phyloP scores from a whole-genome alignment of 2,329 filamentous ascomycete species.

The Ascochyta viciae-villosae region DNA sequence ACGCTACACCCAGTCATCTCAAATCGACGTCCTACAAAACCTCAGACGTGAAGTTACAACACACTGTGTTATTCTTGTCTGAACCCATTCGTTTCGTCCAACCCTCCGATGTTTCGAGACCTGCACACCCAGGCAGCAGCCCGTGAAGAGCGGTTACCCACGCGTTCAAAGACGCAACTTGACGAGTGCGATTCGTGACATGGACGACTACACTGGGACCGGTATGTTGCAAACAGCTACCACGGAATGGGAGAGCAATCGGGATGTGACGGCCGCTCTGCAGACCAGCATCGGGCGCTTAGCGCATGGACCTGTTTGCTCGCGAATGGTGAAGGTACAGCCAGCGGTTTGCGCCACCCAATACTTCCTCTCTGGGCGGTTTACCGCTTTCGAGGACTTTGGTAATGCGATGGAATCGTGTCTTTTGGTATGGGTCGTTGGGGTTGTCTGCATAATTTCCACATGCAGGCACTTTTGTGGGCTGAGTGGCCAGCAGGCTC shows the following conservation, averaged over 20 bases:
- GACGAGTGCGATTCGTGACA: conserved; percentile 2
- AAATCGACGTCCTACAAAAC: too few relatives aligned
- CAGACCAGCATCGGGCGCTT: conserved; percentile 22
- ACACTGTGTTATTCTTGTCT: too few relatives aligned
- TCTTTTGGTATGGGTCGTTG: conserved; percentile 6
- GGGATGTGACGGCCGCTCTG: conserved; percentile 16
- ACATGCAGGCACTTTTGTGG: conserved; percentile 2
- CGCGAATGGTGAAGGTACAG: conserved; percentile 13
- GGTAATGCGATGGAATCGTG: conserved; percentile 9
- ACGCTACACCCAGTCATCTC: too few relatives aligned
- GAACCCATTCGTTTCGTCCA: background rate
- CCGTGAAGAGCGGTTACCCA: background rate
- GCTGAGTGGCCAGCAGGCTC: conserved; percentile 22
- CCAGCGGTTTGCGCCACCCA: conserved; percentile 22
- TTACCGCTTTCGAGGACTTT: conserved; percentile 14
- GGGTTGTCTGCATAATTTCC: conserved; percentile 15
- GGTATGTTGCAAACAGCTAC: background rate
- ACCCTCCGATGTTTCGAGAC: background rate
- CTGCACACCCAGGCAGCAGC: background rate
- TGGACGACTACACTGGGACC: background rate
- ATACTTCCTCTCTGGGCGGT: conserved; percentile 16
- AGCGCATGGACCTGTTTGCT: conserved; percentile 11
- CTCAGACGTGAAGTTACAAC: too few relatives aligned
- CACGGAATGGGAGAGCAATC: background rate
- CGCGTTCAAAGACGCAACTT: conserved; percentile 2